A percentile compares a stretch with the other conserved stretches of the same genome.
Evolutionary conservation across 192 early-diverging fungal genomes (phyloP).

Genomic region (Coemansia sp.): DNA sequence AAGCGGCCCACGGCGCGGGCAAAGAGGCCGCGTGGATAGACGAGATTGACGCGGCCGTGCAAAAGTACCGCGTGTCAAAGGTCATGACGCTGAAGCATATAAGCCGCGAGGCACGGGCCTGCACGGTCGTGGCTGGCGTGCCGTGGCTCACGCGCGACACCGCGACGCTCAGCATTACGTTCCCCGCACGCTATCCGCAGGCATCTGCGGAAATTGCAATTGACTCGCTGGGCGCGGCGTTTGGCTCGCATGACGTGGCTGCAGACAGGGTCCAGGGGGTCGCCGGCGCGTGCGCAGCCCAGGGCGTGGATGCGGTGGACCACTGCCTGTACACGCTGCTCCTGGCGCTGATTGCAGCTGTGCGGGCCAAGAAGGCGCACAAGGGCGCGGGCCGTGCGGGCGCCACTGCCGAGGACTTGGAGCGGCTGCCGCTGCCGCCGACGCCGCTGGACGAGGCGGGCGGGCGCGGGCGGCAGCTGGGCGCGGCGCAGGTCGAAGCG

Average conservation of each 20-base stretch:
- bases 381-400: neutral
- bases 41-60: conserved; percentile 18
- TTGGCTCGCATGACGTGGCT: neutral
- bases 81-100: conserved; percentile 9
- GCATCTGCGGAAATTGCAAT: conserved; percentile 5
- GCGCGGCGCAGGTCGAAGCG: neutral
- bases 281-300: conserved; percentile 24
- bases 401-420: conserved; percentile 17
- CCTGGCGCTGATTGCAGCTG: conserved; percentile 7
- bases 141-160: conserved; percentile 40
- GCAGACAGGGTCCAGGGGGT: neutral
- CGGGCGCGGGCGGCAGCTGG: neutral
- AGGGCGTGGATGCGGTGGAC: conserved; percentile 19
- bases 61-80: conserved; percentile 15
- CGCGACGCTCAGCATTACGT: conserved; percentile 11
- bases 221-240: conserved; percentile 9
- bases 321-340: conserved; percentile 34
- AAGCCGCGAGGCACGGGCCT: conserved; percentile 4
- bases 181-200: conserved; percentile 29
- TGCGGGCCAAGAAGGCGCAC: conserved; percentile 8
- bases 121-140: conserved; percentile 17
- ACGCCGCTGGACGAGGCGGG: conserved; percentile 9
- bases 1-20: neutral
- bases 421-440: conserved; percentile 33
- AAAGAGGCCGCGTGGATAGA: neutral